Evolutionary conservation across 805 yeast genomes (phyloP), one percentile per base, ranked within the genome.

Genomic region (Saturnispora zaruensis): DNA sequence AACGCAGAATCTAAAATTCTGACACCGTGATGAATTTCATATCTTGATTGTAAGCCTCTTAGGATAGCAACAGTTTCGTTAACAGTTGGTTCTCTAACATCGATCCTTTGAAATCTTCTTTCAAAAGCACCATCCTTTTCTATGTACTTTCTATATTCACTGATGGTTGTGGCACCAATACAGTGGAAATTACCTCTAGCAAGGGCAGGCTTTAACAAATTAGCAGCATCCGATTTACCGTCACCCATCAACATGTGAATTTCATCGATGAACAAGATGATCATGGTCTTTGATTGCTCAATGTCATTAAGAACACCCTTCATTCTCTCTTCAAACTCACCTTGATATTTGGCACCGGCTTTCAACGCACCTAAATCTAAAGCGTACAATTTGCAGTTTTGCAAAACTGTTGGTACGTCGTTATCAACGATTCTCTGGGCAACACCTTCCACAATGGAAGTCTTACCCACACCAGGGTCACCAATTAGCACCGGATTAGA

Each of bases 221-320:
- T 93, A 38, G 99, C 99, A 41, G 96, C 96, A 67, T 93, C 99
- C 55, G 86, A 81, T 70, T 90, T 93, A 65, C 99, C 99, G 65
- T 93, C 96, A 60, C 99, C 99, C 99, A 93, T 93, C 58, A 93
- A 79, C 97, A 93, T 93, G 71, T 93, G 99, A 65, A 93, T 93
- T 70, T 93, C 99, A 71, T 93, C 99, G 60, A 93, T 87, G 72
- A 93, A 93, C 51, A 93, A 75, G 55, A 93, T 82, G 57, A 93
- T 88, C 79, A 89, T 77, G 45, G 80, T 84, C 60, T 83, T 82
- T 1, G 95, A 82, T 59, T 88, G 84, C 66, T 88, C 96, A 61
- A 93, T 87, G 62, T 93, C 99, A 64, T 82, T 88, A 64, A 93
- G 75, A 28, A 93, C 98, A 58, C 98, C 98, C 71, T 93, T 93